Conservation (phyloP, 306 rosid species). For the Sicyos baderoa region DNA sequence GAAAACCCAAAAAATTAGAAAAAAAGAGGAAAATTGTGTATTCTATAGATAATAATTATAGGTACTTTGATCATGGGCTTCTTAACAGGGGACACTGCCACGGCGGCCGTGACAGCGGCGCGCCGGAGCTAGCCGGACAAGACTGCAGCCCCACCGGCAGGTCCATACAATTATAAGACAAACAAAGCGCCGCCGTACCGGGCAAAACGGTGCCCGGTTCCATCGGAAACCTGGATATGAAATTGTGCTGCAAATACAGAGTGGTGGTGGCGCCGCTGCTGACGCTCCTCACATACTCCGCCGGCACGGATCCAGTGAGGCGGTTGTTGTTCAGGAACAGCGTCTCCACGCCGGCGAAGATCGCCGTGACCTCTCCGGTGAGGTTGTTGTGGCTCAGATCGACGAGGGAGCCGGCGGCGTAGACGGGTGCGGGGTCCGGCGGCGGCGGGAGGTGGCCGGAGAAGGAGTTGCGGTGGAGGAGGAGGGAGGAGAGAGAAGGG, state of each 20-base stretch:
- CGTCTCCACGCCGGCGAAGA: constrained; percentile 49
- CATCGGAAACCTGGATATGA: constrained; percentile 33
- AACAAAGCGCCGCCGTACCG: constrained; percentile 53
- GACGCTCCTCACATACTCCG: constrained; percentile 49
- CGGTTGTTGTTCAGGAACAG: constrained; percentile 63
- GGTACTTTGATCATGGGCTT: constrained; percentile 21
- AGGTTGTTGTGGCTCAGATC: constrained; percentile 62
- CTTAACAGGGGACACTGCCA: constrained; percentile 44
- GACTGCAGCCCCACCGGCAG: constrained; percentile 32
- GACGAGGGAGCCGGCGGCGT: constrained; percentile 46
- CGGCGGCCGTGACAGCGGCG: constrained; percentile 38
- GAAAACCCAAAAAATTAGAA: neutral
- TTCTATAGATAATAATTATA: neutral
- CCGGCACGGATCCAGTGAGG: constrained; percentile 44
- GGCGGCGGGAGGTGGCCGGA: constrained; percentile 36
- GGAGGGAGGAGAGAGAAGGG: constrained; percentile 38
- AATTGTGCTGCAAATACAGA: constrained; percentile 65
- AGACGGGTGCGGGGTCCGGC: constrained; percentile 14
- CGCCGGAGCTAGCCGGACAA: constrained; percentile 54
- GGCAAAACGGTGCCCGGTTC: constrained; percentile 33
- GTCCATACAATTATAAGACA: constrained; percentile 62
- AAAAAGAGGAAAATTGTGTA: neutral
- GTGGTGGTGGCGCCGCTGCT: constrained; percentile 51
- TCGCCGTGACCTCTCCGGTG: constrained; percentile 38
- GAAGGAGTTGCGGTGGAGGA: constrained; percentile 60